Evolutionary conservation across 2,329 filamentous ascomycete genomes (phyloP), one percentile per base, ranked within the genome.

Genomic region (Pestalotiopsis sp.): DNA sequence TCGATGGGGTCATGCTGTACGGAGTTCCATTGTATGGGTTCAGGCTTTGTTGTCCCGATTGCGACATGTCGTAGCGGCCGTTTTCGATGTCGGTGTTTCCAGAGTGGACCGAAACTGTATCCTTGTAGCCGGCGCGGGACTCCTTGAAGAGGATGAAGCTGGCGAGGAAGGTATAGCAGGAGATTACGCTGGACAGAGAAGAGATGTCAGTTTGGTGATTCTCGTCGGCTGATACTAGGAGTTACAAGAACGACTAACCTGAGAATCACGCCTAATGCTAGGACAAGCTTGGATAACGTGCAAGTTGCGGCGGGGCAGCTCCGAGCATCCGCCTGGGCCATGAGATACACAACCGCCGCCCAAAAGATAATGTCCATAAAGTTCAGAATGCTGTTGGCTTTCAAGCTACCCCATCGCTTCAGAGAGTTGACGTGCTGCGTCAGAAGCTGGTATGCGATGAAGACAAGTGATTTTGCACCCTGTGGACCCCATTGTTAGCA

Each of bases 331-430:
- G 57, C 13, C 25, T 60, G 57, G 6, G 57, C 57, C 20, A 60
- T 31, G 25, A 60, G 57, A 23, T 60, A 60, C 2, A 60, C 57
- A 17, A 60, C 57, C 57, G 20, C 57, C n/a, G 57, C 57, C n/a
- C 27, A 60, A 3, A 60, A 60, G n/a, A 60, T 23, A 31, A 60
- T 60, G 2, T 60, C 57, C 57, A 31, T n/a, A 3, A 17, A 60
- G 27, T 60, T 60, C n/a, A 60, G n/a, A 3, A 60, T 60, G 17
- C 14, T 60, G 57, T 60, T 60, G 57, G 57, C 57, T 31, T 60
- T 60, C 20, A 25, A 31, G 25, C 57, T 60, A 31, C 57, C 27
- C 9, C 27, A 60, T 25, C 57, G 17, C 57, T 25, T 23, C 13
- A 60, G 57, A 2, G 57, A 60, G 17, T 23, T 14, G 20, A 60